A percentile compares a stretch with the other conserved stretches of the same genome.
These are phyloP conservation scores for Pelargonium cotyledonis DNA, from an alignment of 441 rosid genomes.

Conservation along the genomic window DNA sequence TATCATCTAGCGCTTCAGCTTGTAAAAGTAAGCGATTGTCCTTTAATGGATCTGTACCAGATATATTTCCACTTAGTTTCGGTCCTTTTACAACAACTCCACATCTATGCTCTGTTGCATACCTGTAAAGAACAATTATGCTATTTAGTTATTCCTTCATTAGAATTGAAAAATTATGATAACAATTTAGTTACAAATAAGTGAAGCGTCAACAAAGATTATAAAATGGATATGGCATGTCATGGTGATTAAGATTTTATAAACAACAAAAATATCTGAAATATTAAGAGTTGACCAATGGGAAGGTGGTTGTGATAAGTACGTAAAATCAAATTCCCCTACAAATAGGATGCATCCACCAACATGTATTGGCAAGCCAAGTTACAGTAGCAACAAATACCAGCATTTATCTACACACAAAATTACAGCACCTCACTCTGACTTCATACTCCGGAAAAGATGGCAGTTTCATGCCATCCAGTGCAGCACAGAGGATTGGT, in stretches of 20 bases:
- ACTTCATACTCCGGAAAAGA: slow-evolving; percentile 87
- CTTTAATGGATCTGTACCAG: slow-evolving; percentile 94
- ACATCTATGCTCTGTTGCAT: slow-evolving; percentile 93
- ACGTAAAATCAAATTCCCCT: background rate
- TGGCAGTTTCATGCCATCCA: slow-evolving; percentile 85
- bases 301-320: background rate
- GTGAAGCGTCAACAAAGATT: too few relatives aligned
- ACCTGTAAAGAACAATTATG: slow-evolving; percentile 34
- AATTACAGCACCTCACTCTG: slow-evolving; percentile 61
- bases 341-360: background rate
- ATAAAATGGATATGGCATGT: too few relatives aligned
- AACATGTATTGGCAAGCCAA: background rate
- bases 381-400: background rate
- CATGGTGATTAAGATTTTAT: too few relatives aligned
- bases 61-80: slow-evolving; percentile 79
- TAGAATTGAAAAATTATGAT: too few relatives aligned
- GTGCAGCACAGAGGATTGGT: slow-evolving; percentile 78
- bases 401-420: background rate
- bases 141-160: background rate
- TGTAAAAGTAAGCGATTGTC: slow-evolving; percentile 75
- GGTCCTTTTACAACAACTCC: slow-evolving; percentile 96
- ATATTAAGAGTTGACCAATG: background rate
- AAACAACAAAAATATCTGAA: too few relatives aligned
- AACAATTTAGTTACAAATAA: too few relatives aligned
- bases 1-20: slow-evolving; percentile 70